phyloP scores from a whole-genome alignment of 2,329 filamentous ascomycete genomes.

The Botrytis byssoidea region DNA sequence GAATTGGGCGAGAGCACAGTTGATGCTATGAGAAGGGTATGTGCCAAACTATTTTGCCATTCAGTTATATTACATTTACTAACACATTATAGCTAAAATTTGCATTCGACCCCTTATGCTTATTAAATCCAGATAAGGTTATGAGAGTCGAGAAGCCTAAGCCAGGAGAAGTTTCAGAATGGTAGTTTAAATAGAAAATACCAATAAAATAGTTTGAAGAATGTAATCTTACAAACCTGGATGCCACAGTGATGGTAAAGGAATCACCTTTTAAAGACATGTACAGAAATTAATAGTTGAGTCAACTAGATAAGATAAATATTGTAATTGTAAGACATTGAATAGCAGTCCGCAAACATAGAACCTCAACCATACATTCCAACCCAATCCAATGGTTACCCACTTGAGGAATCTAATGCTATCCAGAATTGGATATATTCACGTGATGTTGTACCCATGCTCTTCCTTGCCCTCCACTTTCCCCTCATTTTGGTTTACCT shows the following conservation, averaged over 20 bases:
- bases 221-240: not conserved
- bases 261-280: not conserved
- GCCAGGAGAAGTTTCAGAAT: constrained; percentile 47
- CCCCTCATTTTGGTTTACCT: not conserved
- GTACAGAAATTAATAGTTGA: not conserved
- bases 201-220: not conserved
- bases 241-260: not conserved
- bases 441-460: not conserved
- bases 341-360: not conserved
- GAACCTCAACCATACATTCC: not conserved
- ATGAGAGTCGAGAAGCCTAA: constrained; percentile 58
- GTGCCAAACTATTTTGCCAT: constrained; percentile 29
- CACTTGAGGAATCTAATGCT: not conserved
- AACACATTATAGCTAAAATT: constrained; percentile 62
- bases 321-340: not conserved
- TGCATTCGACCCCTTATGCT: constrained; percentile 72
- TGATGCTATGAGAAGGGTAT: constrained; percentile 77
- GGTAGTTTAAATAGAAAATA: constrained; percentile 37
- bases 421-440: not conserved
- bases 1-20: constrained; percentile 74
- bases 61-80: constrained; percentile 5
- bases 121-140: constrained; percentile 67
- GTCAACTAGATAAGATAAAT: not conserved
- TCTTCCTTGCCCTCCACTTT: constrained; percentile 3
- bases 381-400: not conserved